Base-by-base conservation (phyloP, 2,329 filamentous ascomycete species). In the Fusarium beomiforme region DNA sequence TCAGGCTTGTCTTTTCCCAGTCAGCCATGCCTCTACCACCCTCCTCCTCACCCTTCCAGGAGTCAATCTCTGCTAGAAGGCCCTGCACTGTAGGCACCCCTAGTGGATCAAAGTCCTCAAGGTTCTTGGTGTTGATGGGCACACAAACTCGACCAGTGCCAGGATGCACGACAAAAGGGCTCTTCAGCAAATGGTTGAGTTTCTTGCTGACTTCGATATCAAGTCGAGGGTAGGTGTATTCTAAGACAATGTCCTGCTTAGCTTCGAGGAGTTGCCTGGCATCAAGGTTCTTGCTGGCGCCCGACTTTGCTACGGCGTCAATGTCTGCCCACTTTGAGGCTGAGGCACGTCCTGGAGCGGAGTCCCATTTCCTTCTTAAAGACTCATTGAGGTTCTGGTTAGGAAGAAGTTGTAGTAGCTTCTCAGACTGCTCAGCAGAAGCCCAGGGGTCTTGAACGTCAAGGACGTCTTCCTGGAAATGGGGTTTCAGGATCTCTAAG, bases 201-300 rank as follows among this genome's bases (percentile, higher is more conserved):
- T 98, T 97, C 86, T 98, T 98, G 78, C 93, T 96, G 79, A 99
- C 96, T 81, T 97, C 94, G 68, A 96, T 95, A 85, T 99, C 96
- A 59, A 99, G 92, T 41, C 96, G 92, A 6, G 96, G 96, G 81
- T 99, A 99, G 10, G 96, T 98, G 83, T 99, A 98, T 82, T 99
- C 96, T 33, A 99, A 89, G 6, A 98, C 91, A 68, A 99, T 93
- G 78, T 98, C 96, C 80, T 98, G 94, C 83, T 98, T 98, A 24
- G 94, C 94, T 76, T 98, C 93, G 12, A 92, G 87, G 16, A 99
- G 87, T 5, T 91, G 89, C 69, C 87, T 89, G 1, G 90, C 81
- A 73, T 96, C 91, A n/a, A 97, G 87, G 13, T 87, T 86, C 77
- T 90, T 92, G 78, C 90, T 90, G 31, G 89, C 89, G 36, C 93